Percentiles rank a stretch among this genome's conserved stretches.
Conservation (phyloP, 768 basidiomycete genomes). For the Hygrophoropsis aurantiaca region DNA sequence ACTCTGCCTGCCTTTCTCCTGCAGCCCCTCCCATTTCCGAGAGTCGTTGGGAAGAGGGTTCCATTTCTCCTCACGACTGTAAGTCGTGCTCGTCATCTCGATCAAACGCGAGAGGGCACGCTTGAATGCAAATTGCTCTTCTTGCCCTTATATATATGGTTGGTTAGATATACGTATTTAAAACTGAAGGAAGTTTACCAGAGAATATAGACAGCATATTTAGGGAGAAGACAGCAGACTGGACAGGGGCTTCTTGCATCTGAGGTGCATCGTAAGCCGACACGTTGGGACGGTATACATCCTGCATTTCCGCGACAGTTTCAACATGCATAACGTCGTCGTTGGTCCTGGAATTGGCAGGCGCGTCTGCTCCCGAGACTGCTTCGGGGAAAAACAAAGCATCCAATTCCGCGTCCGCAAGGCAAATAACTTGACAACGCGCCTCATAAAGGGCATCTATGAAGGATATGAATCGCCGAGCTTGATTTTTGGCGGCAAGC, state of each 20-base stretch:
- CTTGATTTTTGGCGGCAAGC: constrained; percentile 56
- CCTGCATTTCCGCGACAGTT: constrained; percentile 48
- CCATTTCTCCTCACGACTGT: constrained; percentile 34
- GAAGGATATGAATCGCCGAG: constrained; percentile 57
- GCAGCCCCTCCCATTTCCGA: constrained; percentile 34
- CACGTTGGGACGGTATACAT: constrained; percentile 55
- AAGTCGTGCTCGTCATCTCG: constrained; percentile 51
- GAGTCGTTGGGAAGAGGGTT: constrained; percentile 29
- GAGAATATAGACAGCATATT: constrained; percentile 56
- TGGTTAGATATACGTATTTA: background rate
- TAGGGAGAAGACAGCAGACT: constrained; percentile 33
- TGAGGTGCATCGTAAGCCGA: constrained; percentile 46
- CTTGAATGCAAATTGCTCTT: constrained; percentile 64
- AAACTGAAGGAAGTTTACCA: constrained; percentile 22
- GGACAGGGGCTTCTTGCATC: constrained; percentile 28
- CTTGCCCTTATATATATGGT: constrained; percentile 40
- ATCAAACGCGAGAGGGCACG: constrained; percentile 57
- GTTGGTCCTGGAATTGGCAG: constrained; percentile 4
- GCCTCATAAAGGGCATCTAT: constrained; percentile 59
- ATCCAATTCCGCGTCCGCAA: constrained; percentile 40
- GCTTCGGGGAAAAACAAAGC: constrained; percentile 59
- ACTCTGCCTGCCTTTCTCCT: background rate
- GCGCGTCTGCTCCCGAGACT: background rate
- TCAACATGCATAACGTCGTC: constrained; percentile 45
- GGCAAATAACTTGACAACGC: constrained; percentile 35